A percentile compares a stretch with the other conserved stretches of the same genome.
Evolutionary conservation across 441 rosid species (phyloP).

Genomic region (Syzygium malaccense): DNA sequence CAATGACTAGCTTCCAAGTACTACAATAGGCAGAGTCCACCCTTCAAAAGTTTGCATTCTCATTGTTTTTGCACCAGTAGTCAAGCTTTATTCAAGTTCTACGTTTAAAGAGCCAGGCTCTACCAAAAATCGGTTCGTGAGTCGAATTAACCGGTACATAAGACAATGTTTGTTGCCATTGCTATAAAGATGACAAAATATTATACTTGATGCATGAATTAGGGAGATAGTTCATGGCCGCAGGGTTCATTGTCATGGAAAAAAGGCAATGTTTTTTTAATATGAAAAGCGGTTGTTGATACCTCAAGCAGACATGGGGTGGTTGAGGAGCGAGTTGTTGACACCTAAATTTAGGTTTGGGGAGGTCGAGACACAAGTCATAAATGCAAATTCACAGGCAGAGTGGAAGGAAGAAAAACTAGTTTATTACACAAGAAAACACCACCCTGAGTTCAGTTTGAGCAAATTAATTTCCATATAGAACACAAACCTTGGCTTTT

Average conservation of each 20-base stretch:
- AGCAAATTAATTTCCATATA: background rate
- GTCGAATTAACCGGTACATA: background rate
- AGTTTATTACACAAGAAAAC: background rate
- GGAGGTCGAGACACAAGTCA: background rate
- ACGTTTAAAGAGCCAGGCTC: background rate
- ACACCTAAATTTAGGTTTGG: no score
- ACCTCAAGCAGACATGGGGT: background rate
- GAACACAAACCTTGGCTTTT: slow-evolving; percentile 44
- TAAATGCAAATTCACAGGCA: background rate
- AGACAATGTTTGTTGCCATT: background rate
- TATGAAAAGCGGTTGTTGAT: background rate
- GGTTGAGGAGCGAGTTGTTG: background rate
- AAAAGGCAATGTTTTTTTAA: background rate
- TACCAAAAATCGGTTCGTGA: background rate
- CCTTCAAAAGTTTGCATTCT: background rate
- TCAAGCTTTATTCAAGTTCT: background rate
- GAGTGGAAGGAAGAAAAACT: background rate
- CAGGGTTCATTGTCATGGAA: background rate
- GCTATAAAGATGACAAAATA: background rate
- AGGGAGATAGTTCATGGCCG: background rate
- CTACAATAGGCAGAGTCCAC: background rate
- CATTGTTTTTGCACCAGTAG: background rate
- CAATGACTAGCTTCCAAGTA: background rate
- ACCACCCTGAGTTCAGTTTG: background rate
- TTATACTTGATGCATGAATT: background rate